phyloP scores from a whole-genome alignment of 2,329 filamentous ascomycete genomes.

The Talaromyces sp. region DNA sequence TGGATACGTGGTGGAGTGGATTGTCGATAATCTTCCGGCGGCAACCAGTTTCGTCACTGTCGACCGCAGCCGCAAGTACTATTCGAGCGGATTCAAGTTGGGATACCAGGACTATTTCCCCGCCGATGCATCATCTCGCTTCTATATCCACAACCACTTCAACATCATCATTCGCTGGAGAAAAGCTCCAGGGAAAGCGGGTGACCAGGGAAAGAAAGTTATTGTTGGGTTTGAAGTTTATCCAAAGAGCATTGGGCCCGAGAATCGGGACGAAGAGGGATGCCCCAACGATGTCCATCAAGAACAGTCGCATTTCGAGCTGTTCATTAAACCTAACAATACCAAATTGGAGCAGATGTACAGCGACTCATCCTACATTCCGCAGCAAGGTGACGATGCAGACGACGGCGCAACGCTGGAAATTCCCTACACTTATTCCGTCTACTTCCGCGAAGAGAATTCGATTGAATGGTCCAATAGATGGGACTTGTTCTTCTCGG shows the following conservation, averaged over 20 bases:
- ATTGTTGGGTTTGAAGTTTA: slow-evolving; percentile 89
- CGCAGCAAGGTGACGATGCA: slow-evolving; percentile 50
- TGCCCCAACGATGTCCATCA: slow-evolving; percentile 63
- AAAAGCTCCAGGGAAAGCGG: slow-evolving; percentile 61
- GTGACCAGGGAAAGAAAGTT: slow-evolving; percentile 66
- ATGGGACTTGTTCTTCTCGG: slow-evolving; percentile 87
- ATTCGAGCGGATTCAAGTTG: slow-evolving; percentile 83
- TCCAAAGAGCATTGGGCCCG: slow-evolving; percentile 69
- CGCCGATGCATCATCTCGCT: slow-evolving; percentile 54
- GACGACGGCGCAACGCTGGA: slow-evolving; percentile 61
- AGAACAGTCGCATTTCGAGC: slow-evolving; percentile 59
- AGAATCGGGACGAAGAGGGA: slow-evolving; percentile 56
- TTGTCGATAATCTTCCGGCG: slow-evolving; percentile 83
- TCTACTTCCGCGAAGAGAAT: slow-evolving; percentile 81
- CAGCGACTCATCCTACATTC: slow-evolving; percentile 55
- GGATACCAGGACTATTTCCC: slow-evolving; percentile 66
- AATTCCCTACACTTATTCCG: slow-evolving; percentile 81
- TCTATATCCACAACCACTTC: slow-evolving; percentile 82
- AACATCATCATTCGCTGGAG: slow-evolving; percentile 78
- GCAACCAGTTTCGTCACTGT: slow-evolving; percentile 84
- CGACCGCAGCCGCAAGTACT: slow-evolving; percentile 80
- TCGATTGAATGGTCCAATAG: slow-evolving; percentile 74
- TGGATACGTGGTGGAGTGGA: slow-evolving; percentile 87
- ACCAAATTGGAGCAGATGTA: slow-evolving; percentile 52
- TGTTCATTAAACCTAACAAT: slow-evolving; percentile 60